Evolutionary conservation across 2,329 filamentous ascomycete species (phyloP).

Genomic region (Pseudogymnoascus pannorum): DNA sequence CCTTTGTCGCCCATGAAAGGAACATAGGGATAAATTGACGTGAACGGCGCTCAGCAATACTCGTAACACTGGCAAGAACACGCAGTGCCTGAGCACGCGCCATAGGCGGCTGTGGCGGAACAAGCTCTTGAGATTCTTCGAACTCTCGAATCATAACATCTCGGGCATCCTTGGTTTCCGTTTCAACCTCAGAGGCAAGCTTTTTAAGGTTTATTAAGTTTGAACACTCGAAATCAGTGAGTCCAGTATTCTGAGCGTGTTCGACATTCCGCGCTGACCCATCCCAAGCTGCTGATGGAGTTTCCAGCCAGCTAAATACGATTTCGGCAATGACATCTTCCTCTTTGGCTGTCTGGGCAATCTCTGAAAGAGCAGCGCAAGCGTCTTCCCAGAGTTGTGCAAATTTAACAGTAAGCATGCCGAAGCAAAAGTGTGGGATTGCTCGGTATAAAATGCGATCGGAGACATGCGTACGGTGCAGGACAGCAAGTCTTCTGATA

Average conservation of each 20-base stretch:
- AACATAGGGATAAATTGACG: constrained; percentile 80
- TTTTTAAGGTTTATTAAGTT: constrained; percentile 57
- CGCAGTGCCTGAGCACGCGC: constrained; percentile 73
- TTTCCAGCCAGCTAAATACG: constrained; percentile 70
- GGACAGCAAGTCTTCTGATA: constrained; percentile 60
- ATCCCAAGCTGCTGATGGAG: constrained; percentile 48
- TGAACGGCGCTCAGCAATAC: constrained; percentile 77
- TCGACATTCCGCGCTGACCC: constrained; percentile 34
- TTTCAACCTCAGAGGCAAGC: constrained; percentile 43
- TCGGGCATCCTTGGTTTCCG: constrained; percentile 44
- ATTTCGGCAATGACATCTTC: constrained; percentile 66
- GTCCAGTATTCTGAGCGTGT: constrained; percentile 32
- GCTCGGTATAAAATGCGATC: constrained; percentile 62
- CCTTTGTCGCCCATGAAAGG: constrained; percentile 64
- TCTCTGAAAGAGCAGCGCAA: constrained; percentile 64
- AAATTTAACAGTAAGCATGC: constrained; percentile 77
- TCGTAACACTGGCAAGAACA: constrained; percentile 65
- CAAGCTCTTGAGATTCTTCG: constrained; percentile 51
- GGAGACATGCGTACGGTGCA: constrained; percentile 50
- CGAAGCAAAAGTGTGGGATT: constrained; percentile 78
- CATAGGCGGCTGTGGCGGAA: constrained; percentile 43
- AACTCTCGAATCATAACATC: constrained; percentile 58
- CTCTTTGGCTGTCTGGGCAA: constrained; percentile 62
- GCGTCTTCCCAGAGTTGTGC: constrained; percentile 84
- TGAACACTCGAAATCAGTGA: constrained; percentile 79